Conservation (phyloP, 1,139 yeast genomes). For the Nakaseomyces delphensis region DNA sequence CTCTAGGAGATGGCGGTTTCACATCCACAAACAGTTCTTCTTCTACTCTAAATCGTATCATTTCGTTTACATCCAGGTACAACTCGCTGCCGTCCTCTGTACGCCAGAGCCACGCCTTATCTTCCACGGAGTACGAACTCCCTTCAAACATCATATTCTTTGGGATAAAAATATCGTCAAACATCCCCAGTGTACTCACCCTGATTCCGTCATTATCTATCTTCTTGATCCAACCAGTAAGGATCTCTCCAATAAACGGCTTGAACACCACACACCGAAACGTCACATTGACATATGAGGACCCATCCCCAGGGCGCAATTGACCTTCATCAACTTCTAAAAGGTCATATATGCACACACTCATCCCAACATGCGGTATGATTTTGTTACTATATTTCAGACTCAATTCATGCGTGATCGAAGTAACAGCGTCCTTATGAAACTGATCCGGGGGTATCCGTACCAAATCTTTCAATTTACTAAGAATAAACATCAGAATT, state of each 20-base stretch:
- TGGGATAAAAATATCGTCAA: conserved; percentile 88
- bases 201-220: conserved; percentile 82
- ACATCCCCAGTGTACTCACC: conserved; percentile 56
- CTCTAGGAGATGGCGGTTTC: conserved; percentile 62
- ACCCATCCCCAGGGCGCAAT: conserved; percentile 94
- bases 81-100: conserved; percentile 63
- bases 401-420: conserved; percentile 74
- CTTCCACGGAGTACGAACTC: conserved; percentile 58
- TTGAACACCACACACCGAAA: conserved; percentile 78
- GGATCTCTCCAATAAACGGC: conserved; percentile 90
- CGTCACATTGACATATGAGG: conserved; percentile 64
- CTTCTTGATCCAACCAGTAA: conserved; percentile 88
- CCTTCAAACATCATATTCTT: conserved; percentile 71
- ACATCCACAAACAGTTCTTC: conserved; percentile 77
- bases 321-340: conserved; percentile 76
- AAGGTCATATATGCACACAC: conserved; percentile 77
- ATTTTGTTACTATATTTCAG: conserved; percentile 78
- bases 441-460: conserved; percentile 84
- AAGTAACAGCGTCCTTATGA: conserved; percentile 50
- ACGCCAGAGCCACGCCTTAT: conserved; percentile 95
- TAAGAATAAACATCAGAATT: conserved; percentile 66
- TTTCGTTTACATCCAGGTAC: conserved; percentile 82
- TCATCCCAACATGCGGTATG: conserved; percentile 74
- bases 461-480: conserved; percentile 72
- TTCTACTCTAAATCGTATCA: conserved; percentile 82